phyloP scores from a whole-genome alignment of 192 early-diverging fungal genomes.

The Entrophospora sp. region DNA sequence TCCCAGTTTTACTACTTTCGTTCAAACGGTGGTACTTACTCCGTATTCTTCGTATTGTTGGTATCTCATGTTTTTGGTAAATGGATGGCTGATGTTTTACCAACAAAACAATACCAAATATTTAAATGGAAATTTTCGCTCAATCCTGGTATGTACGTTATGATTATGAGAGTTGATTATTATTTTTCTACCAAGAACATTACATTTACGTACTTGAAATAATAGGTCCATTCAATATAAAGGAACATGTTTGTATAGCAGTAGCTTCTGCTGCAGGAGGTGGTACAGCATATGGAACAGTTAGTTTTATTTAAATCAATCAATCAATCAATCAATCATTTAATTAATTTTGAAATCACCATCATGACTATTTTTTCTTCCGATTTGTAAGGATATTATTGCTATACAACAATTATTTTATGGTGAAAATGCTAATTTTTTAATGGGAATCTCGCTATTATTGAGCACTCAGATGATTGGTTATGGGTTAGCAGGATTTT shows the following conservation, averaged over 20 bases:
- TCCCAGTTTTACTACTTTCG: conserved; percentile 34
- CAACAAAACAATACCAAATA: background rate
- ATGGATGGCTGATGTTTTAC: conserved; percentile 20
- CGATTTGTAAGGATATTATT: conserved; percentile 33
- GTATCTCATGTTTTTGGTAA: conserved; percentile 25
- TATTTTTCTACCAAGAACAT: background rate
- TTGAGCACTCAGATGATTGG: conserved; percentile 53
- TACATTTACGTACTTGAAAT: background rate
- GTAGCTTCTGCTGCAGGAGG: conserved; percentile 42
- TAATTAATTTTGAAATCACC: background rate
- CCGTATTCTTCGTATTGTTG: conserved; percentile 31
- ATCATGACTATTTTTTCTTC: background rate
- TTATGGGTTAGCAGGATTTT: conserved; percentile 54
- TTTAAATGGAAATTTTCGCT: background rate
- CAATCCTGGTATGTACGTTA: background rate
- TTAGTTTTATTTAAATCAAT: conserved; percentile 18
- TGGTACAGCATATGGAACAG: conserved; percentile 45
- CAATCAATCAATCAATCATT: background rate
- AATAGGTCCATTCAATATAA: conserved; percentile 48
- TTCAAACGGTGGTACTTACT: conserved; percentile 21
- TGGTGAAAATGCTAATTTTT: conserved; percentile 40
- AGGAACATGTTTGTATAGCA: conserved; percentile 57
- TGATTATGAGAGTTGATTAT: background rate
- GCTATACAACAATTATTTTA: conserved; percentile 51
- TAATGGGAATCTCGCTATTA: conserved; percentile 44